Base-by-base conservation (phyloP, 2,329 filamentous ascomycete genomes). In the Rhinocladiella mackenziei region DNA sequence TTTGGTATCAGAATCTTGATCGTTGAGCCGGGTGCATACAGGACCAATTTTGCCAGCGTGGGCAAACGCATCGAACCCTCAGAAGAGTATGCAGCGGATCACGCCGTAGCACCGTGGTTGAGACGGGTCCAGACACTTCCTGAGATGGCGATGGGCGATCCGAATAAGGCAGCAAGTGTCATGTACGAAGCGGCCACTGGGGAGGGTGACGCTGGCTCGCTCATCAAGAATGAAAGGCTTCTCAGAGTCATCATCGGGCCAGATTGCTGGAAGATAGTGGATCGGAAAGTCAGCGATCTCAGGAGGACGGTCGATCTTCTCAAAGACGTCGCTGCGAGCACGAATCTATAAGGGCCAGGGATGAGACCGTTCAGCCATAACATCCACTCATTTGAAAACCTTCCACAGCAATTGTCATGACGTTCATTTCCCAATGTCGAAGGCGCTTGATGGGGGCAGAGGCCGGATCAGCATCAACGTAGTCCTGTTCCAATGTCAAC, bases 1-100 rank as follows among this genome's bases (percentile, higher is more conserved):
- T 73, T 73, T 56, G 67, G 67, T 18, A 63, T 76, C 20, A 63
- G 70, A 2, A 57, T 65, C 1, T 50, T 74, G 25, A 66, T 68
- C 0, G 64, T 74, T 4, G 58, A 65, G n/a, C 59, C 72, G 11
- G 73, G 73, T 1, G 61, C 62, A 1, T 74, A 75, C 55, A 60
- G 69, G 42, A 77, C 73, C 1, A 64, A 65, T n/a, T 70, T 77
- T 53, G 42, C 43, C n/a, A 42, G 20, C 23, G 47, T 42, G 10
- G 40, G 37, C 9, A 45, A 36, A 28, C 15, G 43, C 11, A 43
- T 43, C 6, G 8, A 19, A 9, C 43, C 48, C 2, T 53, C 50
- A 14, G 36, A 39, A 19, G 28, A 46, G 23, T 47, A 50, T 28
- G 26, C 31, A 18, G 40, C 34, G 3, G 32, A 43, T 9, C 48